Conservation (phyloP, 352 stramenopile genomes). For the Phytophthora capsici region DNA sequence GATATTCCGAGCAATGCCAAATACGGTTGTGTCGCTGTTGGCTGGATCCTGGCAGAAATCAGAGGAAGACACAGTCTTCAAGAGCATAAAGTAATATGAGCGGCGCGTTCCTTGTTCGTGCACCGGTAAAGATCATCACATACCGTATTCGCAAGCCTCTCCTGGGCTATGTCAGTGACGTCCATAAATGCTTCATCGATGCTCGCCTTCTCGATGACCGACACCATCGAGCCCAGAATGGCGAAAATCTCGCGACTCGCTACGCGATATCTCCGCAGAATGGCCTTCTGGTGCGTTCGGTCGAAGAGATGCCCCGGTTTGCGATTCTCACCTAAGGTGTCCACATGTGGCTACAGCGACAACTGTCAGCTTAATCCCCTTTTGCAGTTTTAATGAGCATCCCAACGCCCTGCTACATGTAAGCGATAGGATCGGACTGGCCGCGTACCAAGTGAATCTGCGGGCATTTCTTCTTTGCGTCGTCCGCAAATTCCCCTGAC, state of each 20-base stretch:
- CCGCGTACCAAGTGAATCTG: constrained; percentile 72
- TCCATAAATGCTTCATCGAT: constrained; percentile 89
- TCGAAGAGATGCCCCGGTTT: constrained; percentile 67
- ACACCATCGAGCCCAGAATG: constrained; percentile 55
- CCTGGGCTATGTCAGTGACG: constrained; percentile 65
- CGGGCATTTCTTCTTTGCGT: constrained; percentile 75
- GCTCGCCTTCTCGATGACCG: constrained; percentile 73
- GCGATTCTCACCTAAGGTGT: constrained; percentile 81
- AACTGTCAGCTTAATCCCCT: constrained; percentile 12
- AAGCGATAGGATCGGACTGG: not conserved
- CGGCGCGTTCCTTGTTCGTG: not conserved
- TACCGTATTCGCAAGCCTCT: constrained; percentile 61
- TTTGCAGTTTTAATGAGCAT: no score
- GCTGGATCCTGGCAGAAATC: constrained; percentile 63
- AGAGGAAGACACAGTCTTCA: constrained; percentile 55
- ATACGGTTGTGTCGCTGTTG: constrained; percentile 76
- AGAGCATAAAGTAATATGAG: constrained; percentile 2
- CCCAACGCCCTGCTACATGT: not conserved
- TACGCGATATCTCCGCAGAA: constrained; percentile 77
- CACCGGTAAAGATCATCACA: not conserved
- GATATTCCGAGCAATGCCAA: constrained; percentile 58
- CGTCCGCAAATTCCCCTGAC: constrained; percentile 66
- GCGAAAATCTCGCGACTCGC: constrained; percentile 83
- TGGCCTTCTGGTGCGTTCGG: constrained; percentile 83
- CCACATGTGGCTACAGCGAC: constrained; percentile 72